These are phyloP conservation scores for Aspergillus sclerotioniger DNA, from an alignment of 495 filamentous ascomycete species.

Conservation along the genomic window DNA sequence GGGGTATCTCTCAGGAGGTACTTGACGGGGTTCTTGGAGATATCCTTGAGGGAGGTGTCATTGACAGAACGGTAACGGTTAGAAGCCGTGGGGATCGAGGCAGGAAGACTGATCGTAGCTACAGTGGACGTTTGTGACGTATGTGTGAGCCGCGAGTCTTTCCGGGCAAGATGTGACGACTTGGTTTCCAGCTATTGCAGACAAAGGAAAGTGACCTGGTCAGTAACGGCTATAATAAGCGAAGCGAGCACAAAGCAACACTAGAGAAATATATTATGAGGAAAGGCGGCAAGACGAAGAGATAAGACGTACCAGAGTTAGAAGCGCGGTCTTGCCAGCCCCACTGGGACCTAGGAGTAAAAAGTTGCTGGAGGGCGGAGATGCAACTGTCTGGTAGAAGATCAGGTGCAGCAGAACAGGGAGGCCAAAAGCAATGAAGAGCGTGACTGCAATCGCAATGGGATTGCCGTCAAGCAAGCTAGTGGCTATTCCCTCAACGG, in stretches of 20 bases:
- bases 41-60: slow-evolving; percentile 63
- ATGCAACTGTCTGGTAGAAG: slow-evolving; percentile 64
- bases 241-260: neutral
- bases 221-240: neutral
- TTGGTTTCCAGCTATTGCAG: slow-evolving; percentile 47
- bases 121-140: slow-evolving; percentile 76
- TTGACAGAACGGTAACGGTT: slow-evolving; percentile 68
- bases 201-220: neutral
- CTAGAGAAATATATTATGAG: neutral
- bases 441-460: slow-evolving; percentile 58
- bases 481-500: slow-evolving; percentile 38
- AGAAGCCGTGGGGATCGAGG: slow-evolving; percentile 58
- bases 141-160: slow-evolving; percentile 57
- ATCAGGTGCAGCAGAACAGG: slow-evolving; percentile 77
- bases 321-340: slow-evolving; percentile 83
- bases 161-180: slow-evolving; percentile 31
- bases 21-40: slow-evolving; percentile 68
- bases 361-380: slow-evolving; percentile 73
- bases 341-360: slow-evolving; percentile 81
- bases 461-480: slow-evolving; percentile 43
- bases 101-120: slow-evolving; percentile 69
- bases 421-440: slow-evolving; percentile 66
- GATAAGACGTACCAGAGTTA: slow-evolving; percentile 62
- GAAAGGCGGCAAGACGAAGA: neutral
- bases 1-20: slow-evolving; percentile 87